Base-by-base conservation (phyloP, 78 protist genomes). In the Dictyostelium discoideum region DNA sequence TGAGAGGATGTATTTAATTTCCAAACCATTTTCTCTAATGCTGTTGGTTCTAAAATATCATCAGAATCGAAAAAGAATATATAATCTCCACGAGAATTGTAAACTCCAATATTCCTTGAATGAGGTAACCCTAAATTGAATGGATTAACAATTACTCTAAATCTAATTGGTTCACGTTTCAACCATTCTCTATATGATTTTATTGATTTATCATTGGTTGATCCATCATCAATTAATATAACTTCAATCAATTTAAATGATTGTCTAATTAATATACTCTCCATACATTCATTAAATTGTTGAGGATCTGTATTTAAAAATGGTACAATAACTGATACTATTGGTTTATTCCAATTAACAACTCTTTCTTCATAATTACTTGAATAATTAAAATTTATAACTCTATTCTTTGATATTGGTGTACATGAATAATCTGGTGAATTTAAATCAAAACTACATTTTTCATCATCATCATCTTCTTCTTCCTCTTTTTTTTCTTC, bases 1-100 rank as follows among this genome's bases (percentile, higher is more conserved):
- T 90, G 72, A 9, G 78, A 29, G 6, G 88, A 44, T 22, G 95
- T 46, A 20, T 72, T 44, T 11, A 90, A 73, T 26, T 90, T 90
- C 95, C 95, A 90, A 9, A 46, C 24, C 72, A 90, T 29, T 72
- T 90, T 90, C 88, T 90, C 95, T 3, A 90, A 20, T 2, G 89
- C 67, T 1, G 95, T 90, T 60, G 95, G 95, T 54, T 90, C 95
- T 14, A 90, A 14, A 10, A 82, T 14, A 73, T 90, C 95, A 48
- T 90, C 95, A 8, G 86, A 82, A 26, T 90, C 95, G 4, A 90
- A 14, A 20, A 90, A 50, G 73, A 90, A 79, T 20, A 90, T 42
- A 73, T 82, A 90, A 20, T 16, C 37, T 10, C 60, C 95, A 22
- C 42, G 40, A 20, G 77, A 24, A 14, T 82, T 13, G 3, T 16